A percentile compares a stretch with the other conserved stretches of the same genome.
Evolutionary conservation across 1,284 basidiomycete genomes (phyloP).

Genomic region (Trametes versicolor): DNA sequence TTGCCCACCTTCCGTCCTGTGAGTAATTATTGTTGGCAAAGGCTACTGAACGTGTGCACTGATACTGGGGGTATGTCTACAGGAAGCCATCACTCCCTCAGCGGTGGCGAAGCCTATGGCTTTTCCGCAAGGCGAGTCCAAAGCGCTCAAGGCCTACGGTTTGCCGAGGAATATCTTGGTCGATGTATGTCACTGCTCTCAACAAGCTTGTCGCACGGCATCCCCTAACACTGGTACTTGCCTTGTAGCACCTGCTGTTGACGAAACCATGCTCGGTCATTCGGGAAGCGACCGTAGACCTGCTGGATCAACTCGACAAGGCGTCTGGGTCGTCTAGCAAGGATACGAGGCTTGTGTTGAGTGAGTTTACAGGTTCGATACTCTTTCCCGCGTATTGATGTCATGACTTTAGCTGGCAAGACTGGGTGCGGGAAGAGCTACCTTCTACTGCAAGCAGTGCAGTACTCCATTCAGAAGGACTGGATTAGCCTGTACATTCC

Average conservation of each 20-base stretch:
- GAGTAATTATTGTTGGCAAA: slow-evolving; percentile 27
- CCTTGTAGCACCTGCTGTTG: slow-evolving; percentile 68
- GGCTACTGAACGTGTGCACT: not conserved
- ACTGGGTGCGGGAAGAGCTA: slow-evolving; percentile 88
- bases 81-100: slow-evolving; percentile 50
- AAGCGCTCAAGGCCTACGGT: slow-evolving; percentile 68
- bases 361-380: slow-evolving; percentile 55
- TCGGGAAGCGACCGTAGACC: slow-evolving; percentile 66
- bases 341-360: slow-evolving; percentile 66
- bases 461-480: slow-evolving; percentile 73
- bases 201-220: not conserved
- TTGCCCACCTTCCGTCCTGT: slow-evolving; percentile 55
- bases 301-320: slow-evolving; percentile 58
- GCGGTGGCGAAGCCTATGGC: slow-evolving; percentile 53
- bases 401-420: slow-evolving; percentile 65
- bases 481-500: slow-evolving; percentile 95
- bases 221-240: not conserved
- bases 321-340: slow-evolving; percentile 54
- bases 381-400: not conserved
- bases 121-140: slow-evolving; percentile 55
- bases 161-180: slow-evolving; percentile 70
- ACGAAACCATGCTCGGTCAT: slow-evolving; percentile 73
- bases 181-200: slow-evolving; percentile 60
- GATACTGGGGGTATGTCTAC: not conserved
- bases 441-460: slow-evolving; percentile 82